Conservation (phyloP, 768 basidiomycete genomes). For the Hypholoma sublateritium region DNA sequence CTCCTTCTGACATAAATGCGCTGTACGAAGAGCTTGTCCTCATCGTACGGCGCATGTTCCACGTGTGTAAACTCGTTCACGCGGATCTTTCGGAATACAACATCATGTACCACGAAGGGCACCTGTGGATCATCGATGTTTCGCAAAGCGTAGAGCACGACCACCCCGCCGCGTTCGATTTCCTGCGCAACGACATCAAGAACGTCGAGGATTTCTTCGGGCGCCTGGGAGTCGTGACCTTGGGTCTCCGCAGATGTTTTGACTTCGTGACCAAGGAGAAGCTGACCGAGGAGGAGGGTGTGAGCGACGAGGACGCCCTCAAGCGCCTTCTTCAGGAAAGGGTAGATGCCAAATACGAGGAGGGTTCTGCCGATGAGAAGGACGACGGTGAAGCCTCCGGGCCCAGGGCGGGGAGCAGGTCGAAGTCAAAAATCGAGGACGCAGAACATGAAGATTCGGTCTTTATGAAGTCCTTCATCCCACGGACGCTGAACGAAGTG, state of each 20-base stretch:
- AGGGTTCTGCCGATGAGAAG: conserved; percentile 1
- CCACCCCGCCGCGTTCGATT: conserved; percentile 95
- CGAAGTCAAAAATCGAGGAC: conserved; percentile 19
- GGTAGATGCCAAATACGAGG: conserved; percentile 19
- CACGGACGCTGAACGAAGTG: conserved; percentile 87
- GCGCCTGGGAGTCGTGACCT: conserved; percentile 66
- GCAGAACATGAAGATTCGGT: conserved; percentile 79
- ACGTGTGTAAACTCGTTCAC: conserved; percentile 91
- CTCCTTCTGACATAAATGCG: conserved; percentile 43
- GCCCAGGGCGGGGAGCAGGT: conserved; percentile 9
- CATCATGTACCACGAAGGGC: conserved; percentile 79
- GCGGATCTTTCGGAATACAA: conserved; percentile 99
- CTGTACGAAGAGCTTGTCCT: conserved; percentile 83
- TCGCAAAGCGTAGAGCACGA: conserved; percentile 99
- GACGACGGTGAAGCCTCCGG: conserved; percentile 10
- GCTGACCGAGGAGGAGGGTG: conserved; percentile 30
- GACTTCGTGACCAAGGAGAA: conserved; percentile 79
- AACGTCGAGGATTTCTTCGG: conserved; percentile 94
- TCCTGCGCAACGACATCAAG: conserved; percentile 86
- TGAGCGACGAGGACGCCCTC: conserved; percentile 34
- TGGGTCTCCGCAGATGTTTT: conserved; percentile 83
- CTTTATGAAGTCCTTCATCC: conserved; percentile 91
- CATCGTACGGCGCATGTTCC: conserved; percentile 81
- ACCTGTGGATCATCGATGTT: conserved; percentile 95
- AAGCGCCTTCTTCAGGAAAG: conserved; percentile 48